Base-by-base conservation (phyloP, 2,329 filamentous ascomycete species). In the Ceratocystis papillata region DNA sequence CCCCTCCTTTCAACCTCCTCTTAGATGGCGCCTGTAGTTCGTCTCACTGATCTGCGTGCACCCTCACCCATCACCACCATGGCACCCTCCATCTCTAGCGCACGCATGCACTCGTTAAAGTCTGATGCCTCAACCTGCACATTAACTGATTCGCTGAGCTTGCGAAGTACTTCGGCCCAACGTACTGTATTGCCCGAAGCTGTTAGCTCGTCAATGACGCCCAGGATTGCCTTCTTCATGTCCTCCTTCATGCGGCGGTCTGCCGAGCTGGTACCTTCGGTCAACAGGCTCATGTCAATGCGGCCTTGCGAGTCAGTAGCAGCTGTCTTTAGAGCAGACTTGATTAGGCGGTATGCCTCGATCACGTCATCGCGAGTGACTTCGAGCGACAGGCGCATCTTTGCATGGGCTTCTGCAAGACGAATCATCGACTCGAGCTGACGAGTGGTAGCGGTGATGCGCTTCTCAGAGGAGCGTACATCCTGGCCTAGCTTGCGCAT, bases 371-470 rank as follows among this genome's bases (percentile, higher is more conserved):
- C 82, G 33, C 82, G 84, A 0, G 89, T 91, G 53, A 99, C 94
- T 15, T 80, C 83, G 2, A 80, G 75, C 0, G 88, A 84, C 4
- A 99, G 83, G 3, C 94, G 88, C 95, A 99, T 99, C 76, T 96
- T 96, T 62, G 94, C 95, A 76, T 99, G 95, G 0, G 92, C 94
- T 79, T 99, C 94, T 1, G 92, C 79, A 2, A 99, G 87, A 69
- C 94, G 93, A 73, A 99, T 97, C 95, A 99, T 99, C 59, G 88
- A 94, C 77, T 99, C 95, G 5, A 99, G 82, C 77, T 99, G 94
- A 73, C 94, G 85, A 0, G 95, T 99, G 2, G 94, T 99, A 50
- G 94, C 94, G 0, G 94, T 99, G 77, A 99, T 99, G 70, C 94
- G 90, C 76, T 95, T 93, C 76, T 99, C 95, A 2, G 89, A 84